These are phyloP conservation scores for Tolypocladium album DNA, from an alignment of 2,329 filamentous ascomycete genomes.

Conservation along the genomic window DNA sequence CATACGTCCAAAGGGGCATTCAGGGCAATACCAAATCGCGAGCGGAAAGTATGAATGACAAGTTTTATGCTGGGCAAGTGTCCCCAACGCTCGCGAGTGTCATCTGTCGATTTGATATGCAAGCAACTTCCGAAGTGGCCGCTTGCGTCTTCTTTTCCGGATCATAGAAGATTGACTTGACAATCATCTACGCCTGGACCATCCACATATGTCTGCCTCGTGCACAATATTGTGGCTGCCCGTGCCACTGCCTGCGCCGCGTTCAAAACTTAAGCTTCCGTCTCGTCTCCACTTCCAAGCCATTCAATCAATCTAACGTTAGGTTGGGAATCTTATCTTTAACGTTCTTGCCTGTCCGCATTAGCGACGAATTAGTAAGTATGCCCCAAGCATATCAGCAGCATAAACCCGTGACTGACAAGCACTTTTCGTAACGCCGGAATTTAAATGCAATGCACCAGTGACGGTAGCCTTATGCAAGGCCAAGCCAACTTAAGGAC, in stretches of 20 bases:
- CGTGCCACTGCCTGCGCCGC: not conserved
- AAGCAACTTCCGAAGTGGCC: not conserved
- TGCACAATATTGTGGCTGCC: not conserved
- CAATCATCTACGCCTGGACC: not conserved
- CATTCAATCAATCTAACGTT: too few species aligned
- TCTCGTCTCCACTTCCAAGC: not conserved
- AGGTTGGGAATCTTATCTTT: too few species aligned
- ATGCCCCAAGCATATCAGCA: not conserved
- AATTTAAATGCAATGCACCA: too few species aligned
- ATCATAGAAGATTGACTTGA: too few species aligned
- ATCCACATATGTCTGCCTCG: not conserved
- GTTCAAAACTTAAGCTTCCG: not conserved
- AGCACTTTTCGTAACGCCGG: too few species aligned
- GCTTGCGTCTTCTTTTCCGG: not conserved
- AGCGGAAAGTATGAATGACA: not conserved
- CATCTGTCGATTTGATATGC: not conserved
- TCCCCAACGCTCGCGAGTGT: not conserved
- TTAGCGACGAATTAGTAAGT: not conserved
- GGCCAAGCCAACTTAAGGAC: not conserved
- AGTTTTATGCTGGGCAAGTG: not conserved
- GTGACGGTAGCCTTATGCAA: not conserved
- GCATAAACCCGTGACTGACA: not conserved
- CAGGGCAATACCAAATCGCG: too few species aligned
- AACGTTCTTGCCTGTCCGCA: too few species aligned
- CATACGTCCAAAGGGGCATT: too few species aligned